Base-by-base conservation (phyloP, 2,329 filamentous ascomycete species). In the Aureobasidium sp. region DNA sequence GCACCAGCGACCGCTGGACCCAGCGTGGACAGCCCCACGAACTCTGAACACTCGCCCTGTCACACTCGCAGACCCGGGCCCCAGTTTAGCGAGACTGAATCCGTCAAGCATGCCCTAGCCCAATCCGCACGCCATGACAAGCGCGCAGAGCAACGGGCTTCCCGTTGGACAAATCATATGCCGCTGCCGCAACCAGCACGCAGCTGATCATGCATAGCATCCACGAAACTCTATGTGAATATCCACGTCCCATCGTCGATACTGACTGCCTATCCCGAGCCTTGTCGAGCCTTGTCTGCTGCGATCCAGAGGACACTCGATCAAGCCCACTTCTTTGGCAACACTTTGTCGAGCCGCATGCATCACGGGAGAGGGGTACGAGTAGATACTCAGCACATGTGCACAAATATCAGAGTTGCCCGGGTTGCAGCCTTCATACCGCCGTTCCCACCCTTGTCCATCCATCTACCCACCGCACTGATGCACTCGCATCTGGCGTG, bases 141-240 rank as follows among this genome's bases (percentile, higher is more conserved):
- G 49, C 42, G 39, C 60, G 57, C 57, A 42, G 45, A 48, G 45
- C 57, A 60, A 60, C 57, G 57, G 57, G 31, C 47, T 31, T 48
- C 60, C 60, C 60, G 60, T 61, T 61, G 60, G 60, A 47, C 60
- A 61, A 61, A 54, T 61, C 60, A 61, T 61, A 61, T 61, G 60
- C 60, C 60, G 49, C 49, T 31, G 19, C 49, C 60, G 50, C 49
- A 7, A 11, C 31, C 22, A 15, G 11, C 15, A 15, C 35, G 19
- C 57, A 60, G 57, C 57, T 60, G 57, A 60, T 60, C 57, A 60
- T 60, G 57, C 57, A 60, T 60, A 50, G 44, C 57, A 60, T 60
- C 50, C 50, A 35, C 15, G 40, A 49, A 60, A 59, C 42, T 50
- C 44, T 27, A 33, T 29, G 35, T 44, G 29, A 48, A 47, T 42